Evolutionary conservation across 768 basidiomycete species (phyloP).

Genomic region (Ramaria sp.): DNA sequence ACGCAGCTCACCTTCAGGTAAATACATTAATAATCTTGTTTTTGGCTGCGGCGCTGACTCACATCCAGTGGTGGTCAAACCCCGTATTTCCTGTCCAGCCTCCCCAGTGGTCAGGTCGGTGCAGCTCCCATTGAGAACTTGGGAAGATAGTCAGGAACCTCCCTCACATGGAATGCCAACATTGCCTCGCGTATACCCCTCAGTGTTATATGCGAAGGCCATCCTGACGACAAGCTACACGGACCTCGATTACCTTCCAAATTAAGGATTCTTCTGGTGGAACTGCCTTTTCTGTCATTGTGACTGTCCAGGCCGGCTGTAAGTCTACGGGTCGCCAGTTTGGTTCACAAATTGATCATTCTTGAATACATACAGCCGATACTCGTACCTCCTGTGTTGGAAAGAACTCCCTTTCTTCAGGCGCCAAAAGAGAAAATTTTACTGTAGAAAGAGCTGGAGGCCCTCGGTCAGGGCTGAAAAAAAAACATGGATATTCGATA

Average conservation of each 20-base stretch:
- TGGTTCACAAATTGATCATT: background rate
- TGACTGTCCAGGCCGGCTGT: conserved; percentile 43
- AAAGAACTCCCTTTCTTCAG: conserved; percentile 12
- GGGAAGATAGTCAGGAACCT: conserved; percentile 26
- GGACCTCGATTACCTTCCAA: conserved; percentile 42
- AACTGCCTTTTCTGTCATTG: conserved; percentile 36
- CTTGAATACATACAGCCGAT: conserved; percentile 18
- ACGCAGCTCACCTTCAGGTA: conserved; percentile 29
- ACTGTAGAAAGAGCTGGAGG: no score
- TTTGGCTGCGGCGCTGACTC: background rate
- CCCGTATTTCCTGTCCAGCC: conserved; percentile 19
- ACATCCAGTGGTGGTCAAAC: conserved; percentile 28
- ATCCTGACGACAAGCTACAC: conserved; percentile 20
- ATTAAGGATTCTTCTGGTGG: conserved; percentile 53
- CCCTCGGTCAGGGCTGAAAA: no score
- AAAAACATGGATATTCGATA: no score
- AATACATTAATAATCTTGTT: no score
- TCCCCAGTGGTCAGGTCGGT: conserved; percentile 36
- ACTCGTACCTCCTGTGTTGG: conserved; percentile 22
- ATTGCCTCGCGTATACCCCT: conserved; percentile 34
- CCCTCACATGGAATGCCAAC: conserved; percentile 48
- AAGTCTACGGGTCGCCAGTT: conserved; percentile 19
- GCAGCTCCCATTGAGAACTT: conserved; percentile 38
- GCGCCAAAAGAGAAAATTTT: no score
- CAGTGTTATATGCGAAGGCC: no score